Evolutionary conservation across 106 monocot species (phyloP), one percentile per base, ranked within the genome.

Genomic region (Narthecium ossifragum): DNA sequence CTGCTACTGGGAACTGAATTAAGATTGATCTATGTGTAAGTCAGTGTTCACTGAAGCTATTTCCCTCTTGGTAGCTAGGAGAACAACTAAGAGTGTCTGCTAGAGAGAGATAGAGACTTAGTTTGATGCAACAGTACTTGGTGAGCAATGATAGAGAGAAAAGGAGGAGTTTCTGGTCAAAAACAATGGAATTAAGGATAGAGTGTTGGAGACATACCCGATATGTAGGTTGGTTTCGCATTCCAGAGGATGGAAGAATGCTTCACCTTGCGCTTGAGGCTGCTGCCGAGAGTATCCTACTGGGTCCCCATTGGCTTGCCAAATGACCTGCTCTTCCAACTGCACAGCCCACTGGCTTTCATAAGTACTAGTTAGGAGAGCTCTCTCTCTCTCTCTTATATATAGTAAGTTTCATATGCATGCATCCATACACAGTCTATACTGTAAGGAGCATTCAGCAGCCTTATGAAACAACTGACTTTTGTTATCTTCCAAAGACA

Each of bases 191-290:
- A 39, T 39, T n/a, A n/a, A n/a, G n/a, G n/a, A n/a, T n/a, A n/a
- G n/a, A n/a, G n/a, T n/a, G n/a, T n/a, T n/a, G n/a, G n/a, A n/a
- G n/a, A 57, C 4, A n/a, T 46, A 61, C 60, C 60, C 60, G 4
- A 61, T 61, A 15, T 61, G 60, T 0, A 61, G 60, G 14, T 40
- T 61, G 26, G 60, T 40, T 61, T 61, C 26, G 26, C 60, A 61
- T n/a, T 61, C 60, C 26, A 61, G 27, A 61, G 60, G 60, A 61
- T 61, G 60, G 21, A 61, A 61, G 26, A 61, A 61, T 27, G 5
- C 60, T 27, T 61, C 22, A 8, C 26, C 41, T 14, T 41, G 60
- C 23, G 20, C 43, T 40, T 61, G 60, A 6, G 37, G 60, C 12
- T 4, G 43, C 60, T 61, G 60, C 10, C 28, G 39, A 27, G 17